A percentile compares a stretch with the other conserved stretches of the same genome.
Evolutionary conservation across 257 asterid genomes (phyloP).

Genomic region (Nicotiana tabacum): DNA sequence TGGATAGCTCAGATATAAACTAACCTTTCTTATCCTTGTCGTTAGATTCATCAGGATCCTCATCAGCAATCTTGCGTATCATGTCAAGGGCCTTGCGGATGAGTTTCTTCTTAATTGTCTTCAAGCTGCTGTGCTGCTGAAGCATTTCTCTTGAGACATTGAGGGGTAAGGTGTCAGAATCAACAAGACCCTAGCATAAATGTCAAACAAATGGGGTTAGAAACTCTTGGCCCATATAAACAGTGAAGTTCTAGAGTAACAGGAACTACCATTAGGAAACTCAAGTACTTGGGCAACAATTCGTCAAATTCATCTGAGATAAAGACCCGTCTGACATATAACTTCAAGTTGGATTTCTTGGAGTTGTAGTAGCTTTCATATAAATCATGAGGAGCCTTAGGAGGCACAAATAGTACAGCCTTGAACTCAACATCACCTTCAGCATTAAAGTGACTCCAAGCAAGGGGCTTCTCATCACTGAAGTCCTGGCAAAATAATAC

Average conservation of each 20-base stretch:
- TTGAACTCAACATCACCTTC: conserved; percentile 98
- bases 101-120: conserved; percentile 91
- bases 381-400: conserved; percentile 91
- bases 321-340: conserved; percentile 80
- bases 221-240: not conserved
- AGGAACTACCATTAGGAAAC: conserved; percentile 66
- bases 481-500: conserved; percentile 52
- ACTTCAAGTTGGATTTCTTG: conserved; percentile 74
- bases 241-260: conserved; percentile 3
- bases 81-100: conserved; percentile 96
- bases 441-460: conserved; percentile 92
- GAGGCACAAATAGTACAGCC: conserved; percentile 83
- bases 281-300: conserved; percentile 86
- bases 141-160: conserved; percentile 98
- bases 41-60: conserved; percentile 85
- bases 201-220: not conserved
- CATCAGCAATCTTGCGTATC: conserved; percentile 92
- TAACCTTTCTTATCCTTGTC: conserved; percentile 66
- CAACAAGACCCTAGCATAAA: conserved; percentile 81
- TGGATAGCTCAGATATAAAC: not conserved
- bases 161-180: conserved; percentile 93
- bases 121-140: conserved; percentile 94
- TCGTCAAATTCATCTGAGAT: conserved; percentile 94
- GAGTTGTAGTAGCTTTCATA: conserved; percentile 87
- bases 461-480: conserved; percentile 69